Evolutionary conservation across 352 stramenopile genomes (phyloP), one percentile per base, ranked within the genome.

Genomic region (Phytophthora vignae): DNA sequence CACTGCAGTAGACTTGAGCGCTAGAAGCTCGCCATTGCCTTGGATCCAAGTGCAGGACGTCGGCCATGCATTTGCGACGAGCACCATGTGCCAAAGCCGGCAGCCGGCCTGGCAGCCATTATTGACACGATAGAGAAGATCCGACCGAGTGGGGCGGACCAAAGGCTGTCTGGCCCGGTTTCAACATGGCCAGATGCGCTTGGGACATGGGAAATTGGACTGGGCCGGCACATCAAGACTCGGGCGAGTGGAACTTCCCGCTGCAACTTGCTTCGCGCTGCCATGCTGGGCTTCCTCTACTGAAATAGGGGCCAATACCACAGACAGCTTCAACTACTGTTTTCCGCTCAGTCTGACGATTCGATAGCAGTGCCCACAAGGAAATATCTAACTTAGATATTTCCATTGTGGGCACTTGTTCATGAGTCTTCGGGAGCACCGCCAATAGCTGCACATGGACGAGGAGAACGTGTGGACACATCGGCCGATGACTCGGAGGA

Each of bases 121-220:
- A 69, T 64, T 25, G 19, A 55, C 6, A 38, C 31, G 21, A 36
- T 38, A 68, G 65, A 68, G 21, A 69, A 64, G 59, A 69, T 64
- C 55, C 55, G 49, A 62, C 15, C 27, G 31, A 33, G 52, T 64
- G 11, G 57, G 53, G 49, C 46, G 36, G 25, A 59, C 17, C 21
- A 38, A 50, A 17, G 21, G 4, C n/a, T n/a, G n/a, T n/a, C 46
- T 15, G 40, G 38, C 50, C 68, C 49, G 57, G 54, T 48, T 71
- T 67, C 65, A 71, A 70, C 54, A 64, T 70, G 65, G 19, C 42
- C 69, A 61, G 38, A 57, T 73, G 64, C 52, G 25, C 61, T 69
- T 73, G 64, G 56, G 69, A 73, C 69, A 76, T 29, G 63, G 55
- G 10, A 64, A 31, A 69, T 65, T 74, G 55, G 67, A 74, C 55